A percentile compares a stretch with the other conserved stretches of the same genome.
Evolutionary conservation across 805 yeast genomes (phyloP).

Genomic region (Wickerhamiella domercqiae): DNA sequence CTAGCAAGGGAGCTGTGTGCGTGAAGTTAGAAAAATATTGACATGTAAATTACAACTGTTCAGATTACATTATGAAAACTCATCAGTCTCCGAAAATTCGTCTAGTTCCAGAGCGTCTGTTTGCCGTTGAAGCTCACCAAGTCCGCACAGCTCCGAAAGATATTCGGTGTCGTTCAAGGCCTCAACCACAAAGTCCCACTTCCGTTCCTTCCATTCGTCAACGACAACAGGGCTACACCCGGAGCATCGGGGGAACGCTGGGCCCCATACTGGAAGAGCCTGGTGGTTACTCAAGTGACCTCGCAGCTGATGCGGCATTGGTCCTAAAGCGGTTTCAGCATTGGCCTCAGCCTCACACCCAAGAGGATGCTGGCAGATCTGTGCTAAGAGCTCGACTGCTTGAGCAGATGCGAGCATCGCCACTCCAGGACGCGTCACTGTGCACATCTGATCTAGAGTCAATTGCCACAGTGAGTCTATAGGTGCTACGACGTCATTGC

Average conservation of each 20-base stretch:
- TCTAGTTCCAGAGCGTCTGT: constrained; percentile 44
- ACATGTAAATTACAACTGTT: not conserved
- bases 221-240: constrained; percentile 64
- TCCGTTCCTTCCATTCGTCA: constrained; percentile 32
- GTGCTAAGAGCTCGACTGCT: constrained; percentile 70
- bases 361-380: constrained; percentile 52
- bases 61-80: not conserved
- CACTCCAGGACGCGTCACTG: constrained; percentile 94
- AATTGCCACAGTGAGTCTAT: constrained; percentile 73
- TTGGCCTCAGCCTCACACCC: constrained; percentile 32
- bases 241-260: constrained; percentile 64
- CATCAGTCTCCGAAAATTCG: constrained; percentile 19
- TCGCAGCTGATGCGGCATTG: constrained; percentile 76
- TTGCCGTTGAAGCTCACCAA: constrained; percentile 51
- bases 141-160: constrained; percentile 68
- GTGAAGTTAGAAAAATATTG: no score
- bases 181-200: constrained; percentile 68
- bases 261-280: constrained; percentile 50
- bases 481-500: constrained; percentile 94
- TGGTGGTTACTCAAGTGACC: constrained; percentile 63
- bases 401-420: constrained; percentile 76
- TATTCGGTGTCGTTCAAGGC: constrained; percentile 55
- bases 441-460: constrained; percentile 95
- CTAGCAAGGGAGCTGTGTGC: no score
- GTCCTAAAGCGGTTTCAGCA: constrained; percentile 40